Conservation (phyloP, 306 rosid genomes). For the Lathyrus aphaca region DNA sequence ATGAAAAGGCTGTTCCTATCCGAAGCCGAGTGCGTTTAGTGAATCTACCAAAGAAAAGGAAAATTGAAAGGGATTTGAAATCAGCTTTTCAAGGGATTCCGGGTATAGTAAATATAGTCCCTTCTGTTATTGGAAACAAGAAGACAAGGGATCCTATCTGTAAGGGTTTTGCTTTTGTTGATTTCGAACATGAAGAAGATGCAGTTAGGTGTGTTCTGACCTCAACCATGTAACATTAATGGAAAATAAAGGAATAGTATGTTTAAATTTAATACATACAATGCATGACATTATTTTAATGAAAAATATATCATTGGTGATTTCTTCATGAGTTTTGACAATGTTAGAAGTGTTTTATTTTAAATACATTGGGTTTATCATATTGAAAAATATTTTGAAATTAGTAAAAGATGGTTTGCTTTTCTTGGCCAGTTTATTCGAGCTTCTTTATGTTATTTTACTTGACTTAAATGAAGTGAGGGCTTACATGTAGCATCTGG, state of each 20-base stretch:
- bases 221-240: slow-evolving; percentile 17
- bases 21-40: slow-evolving; percentile 61
- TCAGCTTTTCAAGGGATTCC: slow-evolving; percentile 67
- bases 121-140: slow-evolving; percentile 75
- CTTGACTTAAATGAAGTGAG: slow-evolving; percentile 26
- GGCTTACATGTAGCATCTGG: slow-evolving; percentile 6
- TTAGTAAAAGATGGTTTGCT: slow-evolving; percentile 14
- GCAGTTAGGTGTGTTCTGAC: slow-evolving; percentile 66
- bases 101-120: slow-evolving; percentile 64
- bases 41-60: slow-evolving; percentile 84
- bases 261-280: slow-evolving; percentile 25
- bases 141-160: slow-evolving; percentile 95
- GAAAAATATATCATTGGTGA: slow-evolving; percentile 6
- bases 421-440: slow-evolving; percentile 17
- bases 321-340: slow-evolving; percentile 31
- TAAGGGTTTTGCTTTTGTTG: slow-evolving; percentile 85
- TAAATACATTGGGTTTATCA: slow-evolving; percentile 6
- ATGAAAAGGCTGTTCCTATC: slow-evolving; percentile 49
- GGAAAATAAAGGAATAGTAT: slow-evolving; percentile 1
- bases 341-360: slow-evolving; percentile 9
- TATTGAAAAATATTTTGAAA: slow-evolving; percentile 22
- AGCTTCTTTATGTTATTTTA: slow-evolving; percentile 30
- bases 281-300: slow-evolving; percentile 18
- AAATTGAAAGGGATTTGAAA: slow-evolving; percentile 73
- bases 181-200: slow-evolving; percentile 64